phyloP scores from a whole-genome alignment of 768 basidiomycete genomes.

The Rhodotorula toruloides region DNA sequence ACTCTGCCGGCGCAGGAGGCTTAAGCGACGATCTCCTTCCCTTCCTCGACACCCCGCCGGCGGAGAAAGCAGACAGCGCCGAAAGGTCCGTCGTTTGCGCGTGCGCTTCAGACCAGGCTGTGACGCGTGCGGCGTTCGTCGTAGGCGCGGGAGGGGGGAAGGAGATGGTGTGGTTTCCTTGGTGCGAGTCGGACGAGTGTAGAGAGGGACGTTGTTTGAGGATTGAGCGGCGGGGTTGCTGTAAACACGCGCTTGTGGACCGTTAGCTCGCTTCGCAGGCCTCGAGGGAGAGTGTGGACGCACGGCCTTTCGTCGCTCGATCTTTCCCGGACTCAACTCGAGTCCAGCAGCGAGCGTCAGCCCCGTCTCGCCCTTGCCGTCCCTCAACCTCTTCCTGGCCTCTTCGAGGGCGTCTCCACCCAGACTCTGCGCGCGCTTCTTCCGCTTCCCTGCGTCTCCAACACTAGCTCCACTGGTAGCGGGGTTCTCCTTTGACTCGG shows the following conservation, averaged over 20 bases:
- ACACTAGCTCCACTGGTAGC: too few relatives aligned
- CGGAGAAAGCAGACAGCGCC: slow-evolving; percentile 5
- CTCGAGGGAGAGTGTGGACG: too few relatives aligned
- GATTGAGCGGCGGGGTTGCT: slow-evolving; percentile 41
- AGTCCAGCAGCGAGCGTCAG: too few relatives aligned
- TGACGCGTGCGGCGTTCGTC: neutral
- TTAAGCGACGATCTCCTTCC: slow-evolving; percentile 15
- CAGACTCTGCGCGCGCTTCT: slow-evolving; percentile 38
- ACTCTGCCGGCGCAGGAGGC: slow-evolving; percentile 1
- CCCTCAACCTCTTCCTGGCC: slow-evolving; percentile 18
- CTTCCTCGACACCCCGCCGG: neutral
- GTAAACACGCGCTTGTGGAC: too few relatives aligned
- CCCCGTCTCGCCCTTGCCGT: slow-evolving; percentile 1
- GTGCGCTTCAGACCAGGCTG: neutral
- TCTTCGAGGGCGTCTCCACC: slow-evolving; percentile 36
- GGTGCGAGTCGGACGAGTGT: slow-evolving; percentile 7
- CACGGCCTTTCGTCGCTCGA: slow-evolving; percentile 23
- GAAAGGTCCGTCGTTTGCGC: slow-evolving; percentile 31
- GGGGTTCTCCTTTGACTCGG: slow-evolving; percentile 23
- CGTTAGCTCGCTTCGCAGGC: too few relatives aligned
- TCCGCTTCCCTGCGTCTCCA: slow-evolving; percentile 14
- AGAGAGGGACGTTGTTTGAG: slow-evolving; percentile 27
- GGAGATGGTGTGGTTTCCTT: slow-evolving; percentile 19
- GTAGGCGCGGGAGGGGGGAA: neutral
- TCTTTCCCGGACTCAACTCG: slow-evolving; percentile 31